Conservation (phyloP, 331 rosid genomes). For the Rosa hybrid region DNA sequence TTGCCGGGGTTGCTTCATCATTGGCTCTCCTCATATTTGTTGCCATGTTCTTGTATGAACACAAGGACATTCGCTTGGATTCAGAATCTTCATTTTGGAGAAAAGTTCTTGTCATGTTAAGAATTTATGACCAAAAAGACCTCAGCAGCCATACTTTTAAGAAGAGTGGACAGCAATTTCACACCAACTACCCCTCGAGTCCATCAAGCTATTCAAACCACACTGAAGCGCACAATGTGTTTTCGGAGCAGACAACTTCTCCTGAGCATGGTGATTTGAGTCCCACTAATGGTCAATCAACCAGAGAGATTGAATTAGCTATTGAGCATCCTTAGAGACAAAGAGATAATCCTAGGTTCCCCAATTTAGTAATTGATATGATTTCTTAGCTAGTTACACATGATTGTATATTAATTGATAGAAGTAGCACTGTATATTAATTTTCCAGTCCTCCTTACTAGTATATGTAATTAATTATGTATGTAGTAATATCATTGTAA, state of each 20-base stretch:
- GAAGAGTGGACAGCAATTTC: not conserved
- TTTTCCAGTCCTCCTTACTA: not conserved
- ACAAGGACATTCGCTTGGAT: slow-evolving; percentile 16
- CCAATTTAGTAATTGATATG: not conserved
- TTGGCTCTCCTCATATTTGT: slow-evolving; percentile 38
- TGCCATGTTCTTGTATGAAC: slow-evolving; percentile 33
- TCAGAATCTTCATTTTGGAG: slow-evolving; percentile 28
- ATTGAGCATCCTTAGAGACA: not conserved
- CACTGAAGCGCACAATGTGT: slow-evolving; percentile 4
- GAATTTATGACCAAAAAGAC: slow-evolving; percentile 22
- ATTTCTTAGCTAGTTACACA: not conserved
- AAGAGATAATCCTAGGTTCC: not conserved
- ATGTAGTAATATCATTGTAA: not conserved
- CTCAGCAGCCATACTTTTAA: slow-evolving; percentile 11
- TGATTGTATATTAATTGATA: not conserved
- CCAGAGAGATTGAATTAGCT: slow-evolving; percentile 4
- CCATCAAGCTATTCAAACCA: slow-evolving; percentile 23
- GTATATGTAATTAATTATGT: not conserved
- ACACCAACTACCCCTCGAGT: slow-evolving; percentile 32
- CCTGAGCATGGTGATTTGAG: slow-evolving; percentile 11
- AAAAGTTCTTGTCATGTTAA: slow-evolving; percentile 21
- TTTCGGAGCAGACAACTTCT: not conserved
- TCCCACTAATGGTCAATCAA: not conserved
- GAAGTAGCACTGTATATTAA: not conserved
- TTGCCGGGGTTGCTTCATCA: slow-evolving; percentile 35